Base-by-base conservation (phyloP, 208 protist species). In the Wallacemonas rigidus region DNA sequence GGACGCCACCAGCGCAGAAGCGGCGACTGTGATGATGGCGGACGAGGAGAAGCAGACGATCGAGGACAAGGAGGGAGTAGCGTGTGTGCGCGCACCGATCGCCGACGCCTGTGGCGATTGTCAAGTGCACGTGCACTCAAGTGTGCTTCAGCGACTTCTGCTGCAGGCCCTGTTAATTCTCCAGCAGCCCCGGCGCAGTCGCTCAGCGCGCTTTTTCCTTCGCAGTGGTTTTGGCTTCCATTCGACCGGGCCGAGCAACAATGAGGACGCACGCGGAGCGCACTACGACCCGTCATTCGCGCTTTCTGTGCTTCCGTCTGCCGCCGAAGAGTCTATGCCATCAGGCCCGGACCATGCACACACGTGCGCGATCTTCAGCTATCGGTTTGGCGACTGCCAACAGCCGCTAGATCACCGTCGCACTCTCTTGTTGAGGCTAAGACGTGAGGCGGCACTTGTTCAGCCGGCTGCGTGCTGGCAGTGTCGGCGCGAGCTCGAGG, bases 101-200 rank as follows among this genome's bases (percentile, higher is more conserved):
- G 35, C 56, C 8, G 38, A 44, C 35, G 56, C 17, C 38, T 38
- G 14, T 38, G 1, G 3, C 8, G 38, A n/a, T n/a, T 62, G 56
- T 12, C 26, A 17, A 12, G 11, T 51, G 3, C 60, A 65, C 43
- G 41, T 65, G 41, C 60, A 65, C 39, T 35, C 60, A 44, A 56
- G 36, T 35, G 44, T 64, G 47, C 40, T 77, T 17, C 74, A 75
- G 12, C 82, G 77, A 12, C 43, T 44, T 48, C 41, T 83, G 67
- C 44, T 79, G 40, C 82, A 83, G 69, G 67, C 72, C 35, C 60
- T 87, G 12, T 62, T 83, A 15, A 74, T 77, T 65, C 60, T 87
- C 9, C 62, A 76, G 48, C 68, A 76, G 15, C 82, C 82, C 1
- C 61, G 70, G 2, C 71, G 82, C 35, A 83, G 78, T 57, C 78